These are phyloP conservation scores for Phytophthora uliginosa DNA, from an alignment of 352 stramenopile species.

Conservation along the genomic window DNA sequence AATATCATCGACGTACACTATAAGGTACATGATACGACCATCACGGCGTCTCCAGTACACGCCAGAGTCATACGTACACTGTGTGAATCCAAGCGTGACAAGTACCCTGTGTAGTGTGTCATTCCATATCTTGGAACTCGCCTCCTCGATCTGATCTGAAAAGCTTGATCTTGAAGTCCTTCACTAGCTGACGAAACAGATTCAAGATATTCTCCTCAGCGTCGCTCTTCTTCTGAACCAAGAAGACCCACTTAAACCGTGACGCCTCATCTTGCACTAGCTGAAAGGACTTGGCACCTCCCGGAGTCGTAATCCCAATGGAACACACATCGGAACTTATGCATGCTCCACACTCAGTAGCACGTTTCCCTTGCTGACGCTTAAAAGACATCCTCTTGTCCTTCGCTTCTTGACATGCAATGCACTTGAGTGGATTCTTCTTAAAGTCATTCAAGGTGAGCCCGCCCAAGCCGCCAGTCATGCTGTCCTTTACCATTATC, in stretches of 20 bases:
- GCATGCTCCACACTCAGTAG: background rate
- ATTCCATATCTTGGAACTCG: constrained; percentile 14
- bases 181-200: background rate
- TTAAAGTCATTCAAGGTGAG: constrained; percentile 1
- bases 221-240: constrained; percentile 3
- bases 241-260: constrained; percentile 17
- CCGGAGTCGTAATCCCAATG: background rate
- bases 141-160: background rate
- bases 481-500: background rate
- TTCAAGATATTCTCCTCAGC: background rate
- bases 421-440: background rate
- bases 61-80: constrained; percentile 7
- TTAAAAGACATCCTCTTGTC: constrained; percentile 4
- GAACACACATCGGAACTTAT: background rate
- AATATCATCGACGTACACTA: constrained; percentile 15
- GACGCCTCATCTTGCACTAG: constrained; percentile 18
- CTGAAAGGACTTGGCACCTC: constrained; percentile 3
- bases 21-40: constrained; percentile 3
- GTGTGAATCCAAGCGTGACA: background rate
- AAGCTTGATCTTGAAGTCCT: background rate
- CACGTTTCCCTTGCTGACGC: background rate
- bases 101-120: constrained; percentile 13
- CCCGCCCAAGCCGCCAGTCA: background rate
- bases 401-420: constrained; percentile 1
- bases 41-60: constrained; percentile 6